Base-by-base conservation (phyloP, 2,329 filamentous ascomycete genomes). In the Hypoxylon sp. region DNA sequence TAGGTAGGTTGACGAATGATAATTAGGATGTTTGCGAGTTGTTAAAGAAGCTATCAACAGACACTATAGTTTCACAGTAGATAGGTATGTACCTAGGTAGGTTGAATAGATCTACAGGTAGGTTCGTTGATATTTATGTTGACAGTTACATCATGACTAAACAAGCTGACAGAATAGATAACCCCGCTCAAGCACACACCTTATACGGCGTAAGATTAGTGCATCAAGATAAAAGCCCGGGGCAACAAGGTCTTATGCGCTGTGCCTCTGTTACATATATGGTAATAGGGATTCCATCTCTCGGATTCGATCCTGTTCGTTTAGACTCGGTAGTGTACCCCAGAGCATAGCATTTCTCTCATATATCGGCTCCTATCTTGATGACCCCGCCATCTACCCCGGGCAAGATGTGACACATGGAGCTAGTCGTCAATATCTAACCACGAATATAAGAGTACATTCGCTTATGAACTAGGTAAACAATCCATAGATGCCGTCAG, bases 221-320 rank as follows among this genome's bases (percentile, higher is more conserved):
- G 13, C 48, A 30, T 32, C 28, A 28, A 19, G 25, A 17, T n/a
- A 30, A 32, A 34, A 36, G 28, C n/a, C 28, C 21, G 11, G 11
- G 36, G 17, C 9, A 25, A 23, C 6, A 43, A 19, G 10, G 38
- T 9, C 14, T 25, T 25, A 46, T 23, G 30, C 28, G 28, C 30
- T n/a, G 11, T 48, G 23, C 13, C 5, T 19, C 2, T 30, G 17
- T 14, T 21, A 57, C 53, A 57, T 19, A 45, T 57, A 25, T 17
- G 53, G 53, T 14, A 57, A 36, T 25, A 19, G 45, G 28, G 53
- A 57, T 57, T 57, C 43, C 53, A 48, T 56, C 21, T 28, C 38
- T 30, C 9, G 25, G 14, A 14, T 23, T 56, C 52, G 17, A 45
- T 17, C 38, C 52, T 38, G 36, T 17, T 25, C 17, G 17, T 19